Evolutionary conservation across 768 basidiomycete species (phyloP).

Genomic region (Basidioascus undulatus): DNA sequence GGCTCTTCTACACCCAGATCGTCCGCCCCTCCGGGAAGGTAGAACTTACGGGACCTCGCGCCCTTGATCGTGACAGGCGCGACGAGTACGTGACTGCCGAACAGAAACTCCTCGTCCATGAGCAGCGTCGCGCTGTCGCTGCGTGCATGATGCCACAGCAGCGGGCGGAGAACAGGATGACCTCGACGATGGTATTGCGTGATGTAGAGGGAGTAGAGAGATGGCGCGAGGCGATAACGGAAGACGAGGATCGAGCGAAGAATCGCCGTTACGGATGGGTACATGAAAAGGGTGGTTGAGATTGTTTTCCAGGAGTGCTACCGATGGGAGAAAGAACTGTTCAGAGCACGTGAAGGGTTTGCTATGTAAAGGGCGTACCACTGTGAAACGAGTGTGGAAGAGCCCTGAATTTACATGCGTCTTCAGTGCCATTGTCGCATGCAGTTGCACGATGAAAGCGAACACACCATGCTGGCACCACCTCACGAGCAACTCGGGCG

Average conservation of each 20-base stretch:
- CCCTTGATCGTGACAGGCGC: not conserved
- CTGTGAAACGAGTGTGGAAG: not conserved
- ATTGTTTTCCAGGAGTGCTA: conserved; percentile 1
- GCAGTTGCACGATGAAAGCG: not conserved
- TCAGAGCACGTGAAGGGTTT: not conserved
- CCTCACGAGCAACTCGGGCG: not conserved
- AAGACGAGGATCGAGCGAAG: not conserved
- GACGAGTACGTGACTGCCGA: not conserved
- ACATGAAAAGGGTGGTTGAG: not conserved
- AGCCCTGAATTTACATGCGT: too few species aligned
- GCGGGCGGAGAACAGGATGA: not conserved
- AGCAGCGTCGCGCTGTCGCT: not conserved
- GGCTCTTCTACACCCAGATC: too few species aligned
- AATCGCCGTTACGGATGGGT: not conserved
- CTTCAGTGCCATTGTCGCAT: too few species aligned
- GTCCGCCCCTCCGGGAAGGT: not conserved
- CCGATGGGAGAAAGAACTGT: not conserved
- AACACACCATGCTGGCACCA: not conserved
- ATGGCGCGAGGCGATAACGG: not conserved
- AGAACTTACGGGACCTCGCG: not conserved
- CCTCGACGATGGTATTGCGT: not conserved
- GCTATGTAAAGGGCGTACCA: not conserved
- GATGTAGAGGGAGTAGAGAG: conserved; percentile 1
- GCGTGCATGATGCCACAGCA: conserved; percentile 1
- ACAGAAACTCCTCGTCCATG: conserved; percentile 1